A percentile compares a stretch with the other conserved stretches of the same genome.
phyloP scores from a whole-genome alignment of 148 eudicot species.

The Nepenthes mirabilis region DNA sequence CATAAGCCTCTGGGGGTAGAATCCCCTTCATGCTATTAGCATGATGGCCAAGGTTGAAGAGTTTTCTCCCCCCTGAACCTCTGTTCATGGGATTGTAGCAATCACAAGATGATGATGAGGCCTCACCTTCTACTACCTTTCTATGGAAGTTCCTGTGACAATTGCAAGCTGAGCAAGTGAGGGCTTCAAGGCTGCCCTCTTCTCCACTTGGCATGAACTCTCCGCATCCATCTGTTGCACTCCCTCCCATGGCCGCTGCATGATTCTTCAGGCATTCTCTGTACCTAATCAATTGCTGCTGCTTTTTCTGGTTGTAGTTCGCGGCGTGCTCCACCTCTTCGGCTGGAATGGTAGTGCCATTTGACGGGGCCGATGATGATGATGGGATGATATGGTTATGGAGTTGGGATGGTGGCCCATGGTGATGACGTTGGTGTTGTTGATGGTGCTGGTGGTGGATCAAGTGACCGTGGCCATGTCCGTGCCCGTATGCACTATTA shows the following conservation, averaged over 20 bases:
- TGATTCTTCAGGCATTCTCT: slow-evolving; percentile 57
- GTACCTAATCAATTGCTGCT: slow-evolving; percentile 16
- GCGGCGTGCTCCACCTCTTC: slow-evolving; percentile 13
- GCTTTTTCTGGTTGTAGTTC: slow-evolving; percentile 13
- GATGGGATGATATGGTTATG: slow-evolving; percentile 11
- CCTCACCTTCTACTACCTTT: slow-evolving; percentile 35
- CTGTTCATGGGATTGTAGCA: slow-evolving; percentile 8
- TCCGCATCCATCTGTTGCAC: slow-evolving; percentile 60
- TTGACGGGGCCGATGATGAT: slow-evolving; percentile 18
- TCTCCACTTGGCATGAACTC: slow-evolving; percentile 59
- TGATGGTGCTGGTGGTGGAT: slow-evolving; percentile 19
- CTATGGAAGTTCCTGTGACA: slow-evolving; percentile 69
- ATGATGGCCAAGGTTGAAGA: slow-evolving; percentile 22
- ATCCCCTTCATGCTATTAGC: not conserved
- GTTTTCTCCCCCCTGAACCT: slow-evolving; percentile 18
- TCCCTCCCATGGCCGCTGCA: slow-evolving; percentile 60
- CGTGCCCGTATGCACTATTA: slow-evolving; percentile 27
- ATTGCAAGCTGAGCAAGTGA: slow-evolving; percentile 50
- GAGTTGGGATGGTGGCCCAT: not conserved
- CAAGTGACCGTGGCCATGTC: slow-evolving; percentile 16
- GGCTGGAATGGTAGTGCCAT: slow-evolving; percentile 13
- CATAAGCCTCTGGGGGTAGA: slow-evolving; percentile 10
- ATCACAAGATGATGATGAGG: slow-evolving; percentile 14
- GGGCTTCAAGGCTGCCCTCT: slow-evolving; percentile 42
- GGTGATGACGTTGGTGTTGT: not conserved